These are phyloP conservation scores for Solanum lignicaule DNA, from an alignment of 257 asterid species.

Conservation along the genomic window DNA sequence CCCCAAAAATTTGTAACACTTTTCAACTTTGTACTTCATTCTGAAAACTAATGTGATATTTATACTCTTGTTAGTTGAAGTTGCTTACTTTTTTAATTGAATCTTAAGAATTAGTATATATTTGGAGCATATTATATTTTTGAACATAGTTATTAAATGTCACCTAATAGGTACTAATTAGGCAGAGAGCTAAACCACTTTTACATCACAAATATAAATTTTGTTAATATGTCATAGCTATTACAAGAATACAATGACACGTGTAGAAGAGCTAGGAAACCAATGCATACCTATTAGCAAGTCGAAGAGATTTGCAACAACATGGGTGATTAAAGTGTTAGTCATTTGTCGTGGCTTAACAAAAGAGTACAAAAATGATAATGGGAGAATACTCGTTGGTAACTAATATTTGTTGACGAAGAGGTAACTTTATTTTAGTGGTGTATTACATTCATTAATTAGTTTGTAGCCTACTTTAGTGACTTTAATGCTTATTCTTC, in stretches of 20 bases:
- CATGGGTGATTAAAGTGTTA: background rate
- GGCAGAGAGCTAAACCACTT: background rate
- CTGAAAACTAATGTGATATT: too few species aligned
- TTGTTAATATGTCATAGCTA: background rate
- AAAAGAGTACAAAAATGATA: background rate
- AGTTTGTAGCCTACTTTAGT: background rate
- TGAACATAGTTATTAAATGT: background rate
- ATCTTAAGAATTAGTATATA: too few species aligned
- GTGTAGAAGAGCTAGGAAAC: background rate
- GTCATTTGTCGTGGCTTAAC: background rate
- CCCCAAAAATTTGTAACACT: too few species aligned
- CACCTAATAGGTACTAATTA: too few species aligned
- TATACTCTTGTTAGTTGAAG: too few species aligned
- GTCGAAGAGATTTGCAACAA: background rate
- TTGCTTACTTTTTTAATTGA: too few species aligned
- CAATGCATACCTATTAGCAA: background rate
- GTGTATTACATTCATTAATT: background rate
- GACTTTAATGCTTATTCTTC: background rate
- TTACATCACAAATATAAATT: too few species aligned
- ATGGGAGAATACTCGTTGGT: background rate
- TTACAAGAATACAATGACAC: background rate
- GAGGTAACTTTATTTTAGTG: background rate
- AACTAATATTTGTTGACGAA: background rate
- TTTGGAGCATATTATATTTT: background rate
- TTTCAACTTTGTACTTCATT: too few species aligned